phyloP scores from a whole-genome alignment of 108 stramenopile genomes.

The Fragilaria radians region DNA sequence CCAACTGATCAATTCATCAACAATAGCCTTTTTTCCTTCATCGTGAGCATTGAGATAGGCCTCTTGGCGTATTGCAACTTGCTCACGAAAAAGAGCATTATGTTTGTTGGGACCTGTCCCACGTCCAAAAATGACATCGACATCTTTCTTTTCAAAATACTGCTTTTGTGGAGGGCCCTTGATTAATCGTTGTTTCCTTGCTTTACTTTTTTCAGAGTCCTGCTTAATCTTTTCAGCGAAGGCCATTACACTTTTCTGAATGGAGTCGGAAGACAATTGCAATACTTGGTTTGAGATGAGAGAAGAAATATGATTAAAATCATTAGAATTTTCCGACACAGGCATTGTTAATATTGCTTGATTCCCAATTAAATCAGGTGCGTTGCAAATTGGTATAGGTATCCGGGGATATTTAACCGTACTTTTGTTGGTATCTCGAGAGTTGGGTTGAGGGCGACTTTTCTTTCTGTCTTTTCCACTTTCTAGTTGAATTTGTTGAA shows the following conservation, averaged over 20 bases:
- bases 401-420: neutral
- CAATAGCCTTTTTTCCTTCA: neutral
- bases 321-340: neutral
- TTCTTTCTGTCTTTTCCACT: too few species aligned
- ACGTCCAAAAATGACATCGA: neutral
- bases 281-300: too few species aligned
- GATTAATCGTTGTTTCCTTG: neutral
- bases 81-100: neutral
- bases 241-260: neutral
- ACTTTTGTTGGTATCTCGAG: neutral
- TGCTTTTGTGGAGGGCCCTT: neutral
- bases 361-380: neutral
- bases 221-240: neutral
- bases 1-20: neutral
- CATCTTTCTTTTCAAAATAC: neutral
- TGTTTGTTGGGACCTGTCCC: neutral
- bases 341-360: neutral
- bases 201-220: neutral
- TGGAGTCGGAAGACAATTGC: too few species aligned
- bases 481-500: too few species aligned
- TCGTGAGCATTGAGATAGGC: neutral
- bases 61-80: neutral
- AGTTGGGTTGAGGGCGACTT: neutral
- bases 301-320: too few species aligned
- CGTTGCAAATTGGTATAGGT: neutral